phyloP scores from a whole-genome alignment of 2,329 filamentous ascomycete genomes.

The Hansfordia pulvinata region DNA sequence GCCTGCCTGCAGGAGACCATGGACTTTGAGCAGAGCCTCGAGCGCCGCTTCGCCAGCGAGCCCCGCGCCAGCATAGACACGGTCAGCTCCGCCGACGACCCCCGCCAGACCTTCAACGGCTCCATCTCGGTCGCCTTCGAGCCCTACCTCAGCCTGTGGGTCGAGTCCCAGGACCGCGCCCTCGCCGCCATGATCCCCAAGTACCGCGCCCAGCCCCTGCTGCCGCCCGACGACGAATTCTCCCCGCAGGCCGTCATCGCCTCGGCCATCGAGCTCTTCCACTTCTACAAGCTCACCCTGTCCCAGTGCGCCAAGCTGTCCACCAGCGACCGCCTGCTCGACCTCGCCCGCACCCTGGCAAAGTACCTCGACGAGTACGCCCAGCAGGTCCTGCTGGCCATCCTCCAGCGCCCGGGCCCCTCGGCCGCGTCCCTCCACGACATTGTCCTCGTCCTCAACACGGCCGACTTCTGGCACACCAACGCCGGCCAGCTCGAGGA shows the following conservation, averaged over 20 bases:
- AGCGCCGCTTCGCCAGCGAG: constrained; percentile 65
- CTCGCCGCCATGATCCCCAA: constrained; percentile 72
- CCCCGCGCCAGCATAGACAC: constrained; percentile 81
- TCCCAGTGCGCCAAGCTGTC: constrained; percentile 95
- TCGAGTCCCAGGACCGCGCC: constrained; percentile 88
- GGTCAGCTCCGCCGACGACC: constrained; percentile 64
- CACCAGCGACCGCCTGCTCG: constrained; percentile 73
- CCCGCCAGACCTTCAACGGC: constrained; percentile 67
- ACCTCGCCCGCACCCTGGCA: constrained; percentile 72
- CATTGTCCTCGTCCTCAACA: constrained; percentile 79
- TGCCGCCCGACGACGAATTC: constrained; percentile 82
- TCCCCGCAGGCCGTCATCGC: constrained; percentile 77
- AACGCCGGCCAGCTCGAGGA: constrained; percentile 91
- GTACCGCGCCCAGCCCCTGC: constrained; percentile 71
- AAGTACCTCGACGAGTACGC: constrained; percentile 94
- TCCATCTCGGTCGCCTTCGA: constrained; percentile 95
- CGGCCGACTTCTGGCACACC: constrained; percentile 91
- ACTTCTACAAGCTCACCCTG: constrained; percentile 86
- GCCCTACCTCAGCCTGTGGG: constrained; percentile 92
- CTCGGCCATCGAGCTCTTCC: constrained; percentile 92
- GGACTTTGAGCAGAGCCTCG: constrained; percentile 88
- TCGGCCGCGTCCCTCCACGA: constrained; percentile 52
- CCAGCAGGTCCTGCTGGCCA: constrained; percentile 75
- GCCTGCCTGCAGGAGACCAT: constrained; percentile 89
- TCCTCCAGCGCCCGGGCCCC: constrained; percentile 43